Evolutionary conservation across 2,329 filamentous ascomycete species (phyloP).

Genomic region (Scopulariopsis brevicaulis): DNA sequence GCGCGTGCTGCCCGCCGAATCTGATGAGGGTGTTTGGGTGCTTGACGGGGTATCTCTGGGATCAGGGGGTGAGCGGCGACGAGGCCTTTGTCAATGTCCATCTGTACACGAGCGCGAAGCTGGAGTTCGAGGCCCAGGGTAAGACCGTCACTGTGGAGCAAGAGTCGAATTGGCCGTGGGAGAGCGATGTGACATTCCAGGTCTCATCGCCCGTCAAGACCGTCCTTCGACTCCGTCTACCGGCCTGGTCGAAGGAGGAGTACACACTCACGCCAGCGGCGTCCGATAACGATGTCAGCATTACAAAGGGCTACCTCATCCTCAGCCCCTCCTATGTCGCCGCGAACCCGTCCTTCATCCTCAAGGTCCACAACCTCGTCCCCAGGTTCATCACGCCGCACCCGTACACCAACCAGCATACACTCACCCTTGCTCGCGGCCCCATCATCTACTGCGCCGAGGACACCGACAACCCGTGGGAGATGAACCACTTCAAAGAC

Average conservation of each 20-base stretch:
- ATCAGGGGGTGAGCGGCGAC: constrained; percentile 17
- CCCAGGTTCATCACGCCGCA: constrained; percentile 39
- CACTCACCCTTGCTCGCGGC: constrained; percentile 40
- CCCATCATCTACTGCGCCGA: constrained; percentile 51
- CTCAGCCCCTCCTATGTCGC: constrained; percentile 36
- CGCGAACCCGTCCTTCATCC: constrained; percentile 44
- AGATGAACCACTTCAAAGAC: constrained; percentile 41
- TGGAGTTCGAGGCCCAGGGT: constrained; percentile 24
- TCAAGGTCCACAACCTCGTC: constrained; percentile 31
- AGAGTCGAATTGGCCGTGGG: constrained; percentile 45
- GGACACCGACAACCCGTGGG: constrained; percentile 45
- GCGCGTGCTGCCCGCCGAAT: constrained; percentile 50
- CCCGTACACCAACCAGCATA: constrained; percentile 43
- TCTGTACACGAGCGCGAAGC: constrained; percentile 38
- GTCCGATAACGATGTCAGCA: constrained; percentile 17
- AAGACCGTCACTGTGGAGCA: constrained; percentile 30
- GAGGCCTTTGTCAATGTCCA: constrained; percentile 37
- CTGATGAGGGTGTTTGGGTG: constrained; percentile 42
- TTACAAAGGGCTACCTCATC: constrained; percentile 36
- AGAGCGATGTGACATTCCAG: constrained; percentile 35
- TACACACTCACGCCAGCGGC: constrained; percentile 23
- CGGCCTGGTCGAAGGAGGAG: constrained; percentile 31
- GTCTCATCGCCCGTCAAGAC: constrained; percentile 18
- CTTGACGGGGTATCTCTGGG: constrained; percentile 46
- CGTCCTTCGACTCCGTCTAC: constrained; percentile 38